These are phyloP conservation scores for Ambrosia artemisiifolia DNA, from an alignment of 129 eudicot species.

Conservation along the genomic window DNA sequence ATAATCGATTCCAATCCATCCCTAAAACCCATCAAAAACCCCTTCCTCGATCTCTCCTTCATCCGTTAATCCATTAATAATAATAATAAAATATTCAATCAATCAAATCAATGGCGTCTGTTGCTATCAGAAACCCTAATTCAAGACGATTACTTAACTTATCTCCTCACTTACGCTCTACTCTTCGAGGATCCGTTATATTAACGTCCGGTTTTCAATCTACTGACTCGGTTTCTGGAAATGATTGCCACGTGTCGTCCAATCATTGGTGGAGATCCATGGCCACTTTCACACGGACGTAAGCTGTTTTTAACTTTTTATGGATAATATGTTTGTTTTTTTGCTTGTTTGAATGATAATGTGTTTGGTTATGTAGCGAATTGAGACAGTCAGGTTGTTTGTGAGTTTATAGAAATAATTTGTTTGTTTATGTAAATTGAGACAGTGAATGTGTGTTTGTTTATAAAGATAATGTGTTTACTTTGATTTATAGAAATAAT, in stretches of 20 bases:
- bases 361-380: too few species aligned
- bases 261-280: constrained; percentile 86
- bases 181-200: constrained; percentile 49
- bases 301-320: constrained; percentile 26
- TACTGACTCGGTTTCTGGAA: constrained; percentile 31
- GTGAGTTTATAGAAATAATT: too few species aligned
- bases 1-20: constrained; percentile 6
- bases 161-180: constrained; percentile 50
- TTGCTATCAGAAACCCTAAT: constrained; percentile 51
- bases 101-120: constrained; percentile 79
- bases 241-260: constrained; percentile 30
- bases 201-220: constrained; percentile 33
- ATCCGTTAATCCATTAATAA: too few species aligned
- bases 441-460: background rate
- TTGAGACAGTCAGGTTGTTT: too few species aligned
- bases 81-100: too few species aligned
- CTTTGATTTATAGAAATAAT: too few species aligned
- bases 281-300: constrained; percentile 98
- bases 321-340: too few species aligned
- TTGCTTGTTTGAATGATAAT: too few species aligned
- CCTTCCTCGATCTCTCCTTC: constrained; percentile 3
- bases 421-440: too few species aligned
- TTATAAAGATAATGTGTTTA: background rate
- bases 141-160: constrained; percentile 46
- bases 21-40: constrained; percentile 37